phyloP scores from a whole-genome alignment of 441 rosid species.

The Erysimum cheiri region DNA sequence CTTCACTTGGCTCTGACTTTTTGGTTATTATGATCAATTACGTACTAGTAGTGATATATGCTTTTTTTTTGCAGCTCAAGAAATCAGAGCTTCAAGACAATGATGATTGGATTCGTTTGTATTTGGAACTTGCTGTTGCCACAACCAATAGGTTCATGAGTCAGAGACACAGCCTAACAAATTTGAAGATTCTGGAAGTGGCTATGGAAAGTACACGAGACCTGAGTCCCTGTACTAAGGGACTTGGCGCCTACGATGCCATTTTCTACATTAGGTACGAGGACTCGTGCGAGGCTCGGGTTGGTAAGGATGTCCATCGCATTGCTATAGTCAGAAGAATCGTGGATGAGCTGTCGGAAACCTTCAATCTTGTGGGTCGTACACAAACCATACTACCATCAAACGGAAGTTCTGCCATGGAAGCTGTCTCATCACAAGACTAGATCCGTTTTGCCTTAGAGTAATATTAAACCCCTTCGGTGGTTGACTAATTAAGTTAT shows the following conservation, averaged over 20 bases:
- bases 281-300: not conserved
- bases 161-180: not conserved
- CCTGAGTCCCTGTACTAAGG: not conserved
- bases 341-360: not conserved
- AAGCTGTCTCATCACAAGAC: not conserved
- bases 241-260: not conserved
- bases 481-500: too few relatives aligned
- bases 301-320: slow-evolving; percentile 12
- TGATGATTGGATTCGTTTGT: slow-evolving; percentile 7
- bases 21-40: not conserved
- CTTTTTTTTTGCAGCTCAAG: not conserved
- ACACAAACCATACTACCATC: not conserved
- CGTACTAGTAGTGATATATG: not conserved
- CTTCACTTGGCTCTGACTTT: too few relatives aligned
- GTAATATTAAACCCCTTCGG: too few relatives aligned
- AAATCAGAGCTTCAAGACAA: not conserved
- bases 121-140: slow-evolving; percentile 13
- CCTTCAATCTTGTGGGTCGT: not conserved
- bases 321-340: not conserved
- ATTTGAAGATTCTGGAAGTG: not conserved
- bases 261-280: not conserved
- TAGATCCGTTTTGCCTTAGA: too few relatives aligned
- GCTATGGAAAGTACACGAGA: not conserved
- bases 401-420: not conserved
- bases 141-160: not conserved